phyloP scores from a whole-genome alignment of 192 early-diverging fungal species.

The Chytriomyces sp. region DNA sequence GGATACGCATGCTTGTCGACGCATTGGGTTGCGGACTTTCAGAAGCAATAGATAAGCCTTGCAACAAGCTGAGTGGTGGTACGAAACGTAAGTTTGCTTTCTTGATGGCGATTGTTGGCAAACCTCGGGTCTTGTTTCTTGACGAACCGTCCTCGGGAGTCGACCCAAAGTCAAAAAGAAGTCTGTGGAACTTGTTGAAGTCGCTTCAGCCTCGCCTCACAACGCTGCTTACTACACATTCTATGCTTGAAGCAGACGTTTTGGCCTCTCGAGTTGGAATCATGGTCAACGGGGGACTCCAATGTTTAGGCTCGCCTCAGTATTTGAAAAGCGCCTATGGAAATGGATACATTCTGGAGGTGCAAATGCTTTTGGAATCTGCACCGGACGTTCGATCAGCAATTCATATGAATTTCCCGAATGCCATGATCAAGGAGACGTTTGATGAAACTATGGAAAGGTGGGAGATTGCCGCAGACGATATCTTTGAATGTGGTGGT shows the following conservation, averaged over 20 bases:
- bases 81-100: conserved; percentile 30
- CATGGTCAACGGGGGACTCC: conserved; percentile 32
- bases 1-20: conserved; percentile 22
- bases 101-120: conserved; percentile 33
- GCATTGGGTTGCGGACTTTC: conserved; percentile 11
- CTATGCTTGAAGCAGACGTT: conserved; percentile 44
- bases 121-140: conserved; percentile 29
- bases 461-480: conserved; percentile 24
- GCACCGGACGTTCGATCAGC: not conserved
- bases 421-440: conserved; percentile 20
- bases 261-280: conserved; percentile 39
- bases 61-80: conserved; percentile 32
- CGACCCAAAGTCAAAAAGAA: conserved; percentile 36
- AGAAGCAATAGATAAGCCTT: conserved; percentile 2
- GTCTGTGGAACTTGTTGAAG: conserved; percentile 36
- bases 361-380: not conserved
- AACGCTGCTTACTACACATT: conserved; percentile 41
- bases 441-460: conserved; percentile 11
- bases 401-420: conserved; percentile 20
- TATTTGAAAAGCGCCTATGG: conserved; percentile 31
- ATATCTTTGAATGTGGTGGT: conserved; percentile 2
- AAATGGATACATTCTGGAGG: conserved; percentile 21
- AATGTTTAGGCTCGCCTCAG: conserved; percentile 21
- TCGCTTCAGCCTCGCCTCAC: conserved; percentile 4
- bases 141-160: conserved; percentile 29